These are phyloP conservation scores for Lachnellula hyalina DNA, from an alignment of 2,329 filamentous ascomycete species.

Conservation along the genomic window DNA sequence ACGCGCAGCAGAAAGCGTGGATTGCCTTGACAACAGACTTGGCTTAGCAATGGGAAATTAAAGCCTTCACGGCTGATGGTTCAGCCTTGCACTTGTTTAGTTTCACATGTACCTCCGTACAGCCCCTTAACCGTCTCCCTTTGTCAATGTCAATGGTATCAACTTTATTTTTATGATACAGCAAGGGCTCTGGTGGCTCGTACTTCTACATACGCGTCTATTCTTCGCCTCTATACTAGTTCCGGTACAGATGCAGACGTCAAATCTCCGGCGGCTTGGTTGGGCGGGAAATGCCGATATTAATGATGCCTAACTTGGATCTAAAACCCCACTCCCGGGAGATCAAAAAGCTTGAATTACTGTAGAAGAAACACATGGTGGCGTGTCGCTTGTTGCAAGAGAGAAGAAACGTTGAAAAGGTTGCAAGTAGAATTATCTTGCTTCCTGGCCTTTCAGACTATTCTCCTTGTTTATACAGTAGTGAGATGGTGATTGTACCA, in stretches of 20 bases:
- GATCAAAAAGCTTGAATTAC: not conserved
- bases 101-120: no score
- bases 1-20: not conserved
- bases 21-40: not conserved
- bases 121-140: no score
- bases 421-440: no score
- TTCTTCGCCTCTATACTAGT: not conserved
- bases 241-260: not conserved
- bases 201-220: not conserved
- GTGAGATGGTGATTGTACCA: no score
- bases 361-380: no score
- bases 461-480: no score
- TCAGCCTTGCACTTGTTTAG: not conserved
- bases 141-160: no score
- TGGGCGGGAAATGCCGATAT: not conserved
- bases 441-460: no score
- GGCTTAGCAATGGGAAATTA: not conserved
- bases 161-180: no score
- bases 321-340: not conserved
- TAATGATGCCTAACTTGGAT: not conserved
- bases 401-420: no score
- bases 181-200: not conserved
- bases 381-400: no score
- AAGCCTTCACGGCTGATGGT: not conserved
- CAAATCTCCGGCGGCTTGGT: not conserved